These are phyloP conservation scores for Plasmodium reichenowi DNA, from an alignment of 169 alveolate species.

Conservation along the genomic window DNA sequence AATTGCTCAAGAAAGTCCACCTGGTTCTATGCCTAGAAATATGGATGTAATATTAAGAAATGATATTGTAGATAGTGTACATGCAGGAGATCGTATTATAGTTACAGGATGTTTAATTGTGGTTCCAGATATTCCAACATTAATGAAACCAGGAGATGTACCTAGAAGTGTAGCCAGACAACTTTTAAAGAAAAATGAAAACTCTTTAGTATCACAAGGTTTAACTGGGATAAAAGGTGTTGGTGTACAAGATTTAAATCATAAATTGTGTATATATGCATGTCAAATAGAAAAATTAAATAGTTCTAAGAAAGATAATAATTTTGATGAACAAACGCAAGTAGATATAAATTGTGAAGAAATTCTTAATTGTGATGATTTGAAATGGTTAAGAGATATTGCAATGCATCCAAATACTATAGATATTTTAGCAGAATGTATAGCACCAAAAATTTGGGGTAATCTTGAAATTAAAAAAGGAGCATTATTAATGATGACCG, in stretches of 20 bases:
- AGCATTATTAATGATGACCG: conserved; percentile 94
- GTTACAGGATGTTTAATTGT: conserved; percentile 95
- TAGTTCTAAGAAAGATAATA: conserved; percentile 77
- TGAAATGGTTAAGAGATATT: conserved; percentile 85
- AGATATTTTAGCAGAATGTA: conserved; percentile 90
- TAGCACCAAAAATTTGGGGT: conserved; percentile 97
- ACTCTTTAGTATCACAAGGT: conserved; percentile 84
- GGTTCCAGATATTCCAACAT: conserved; percentile 96
- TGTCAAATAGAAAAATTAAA: conserved; percentile 83
- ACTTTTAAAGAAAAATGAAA: conserved; percentile 80
- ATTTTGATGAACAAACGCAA: conserved; percentile 76
- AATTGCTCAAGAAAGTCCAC: conserved; percentile 94
- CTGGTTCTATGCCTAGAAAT: conserved; percentile 98
- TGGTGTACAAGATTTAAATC: conserved; percentile 95
- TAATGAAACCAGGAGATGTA: conserved; percentile 96
- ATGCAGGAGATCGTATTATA: conserved; percentile 97
- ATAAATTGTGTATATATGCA: conserved; percentile 93
- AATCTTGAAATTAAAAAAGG: conserved; percentile 97
- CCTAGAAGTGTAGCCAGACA: conserved; percentile 84
- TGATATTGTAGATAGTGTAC: conserved; percentile 94
- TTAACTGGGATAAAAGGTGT: conserved; percentile 96
- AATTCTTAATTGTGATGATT: conserved; percentile 80
- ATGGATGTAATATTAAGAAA: conserved; percentile 95
- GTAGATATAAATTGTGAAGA: conserved; percentile 83
- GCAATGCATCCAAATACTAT: conserved; percentile 86